phyloP scores from a whole-genome alignment of 2,329 filamentous ascomycete genomes.

The Plenodomus lindquistii region DNA sequence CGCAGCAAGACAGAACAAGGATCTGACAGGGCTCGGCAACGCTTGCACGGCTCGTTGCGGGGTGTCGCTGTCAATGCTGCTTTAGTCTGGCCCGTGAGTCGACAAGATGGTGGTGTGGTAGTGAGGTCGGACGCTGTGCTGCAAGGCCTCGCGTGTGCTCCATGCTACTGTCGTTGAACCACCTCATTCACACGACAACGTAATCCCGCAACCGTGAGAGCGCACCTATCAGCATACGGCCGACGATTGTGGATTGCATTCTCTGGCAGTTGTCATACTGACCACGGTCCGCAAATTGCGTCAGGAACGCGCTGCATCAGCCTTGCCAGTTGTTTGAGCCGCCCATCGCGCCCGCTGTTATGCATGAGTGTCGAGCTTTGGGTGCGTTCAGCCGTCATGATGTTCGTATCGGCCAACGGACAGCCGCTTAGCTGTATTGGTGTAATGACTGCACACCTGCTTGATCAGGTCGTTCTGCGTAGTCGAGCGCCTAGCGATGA shows the following conservation, averaged over 20 bases:
- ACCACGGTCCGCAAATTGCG: constrained; percentile 45
- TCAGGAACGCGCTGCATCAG: constrained; percentile 49
- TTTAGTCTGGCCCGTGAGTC: constrained; percentile 28
- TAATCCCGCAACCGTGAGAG: constrained; percentile 21
- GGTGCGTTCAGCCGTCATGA: constrained; percentile 23
- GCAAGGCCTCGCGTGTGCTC: constrained; percentile 26
- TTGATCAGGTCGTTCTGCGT: constrained; percentile 36
- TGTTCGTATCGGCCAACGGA: constrained; percentile 24
- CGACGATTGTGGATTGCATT: background rate
- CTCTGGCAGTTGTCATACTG: constrained; percentile 40
- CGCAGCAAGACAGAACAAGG: constrained; percentile 34
- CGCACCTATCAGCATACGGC: constrained; percentile 19
- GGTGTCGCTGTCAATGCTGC: constrained; percentile 38
- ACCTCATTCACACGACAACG: constrained; percentile 17
- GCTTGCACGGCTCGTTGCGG: constrained; percentile 45
- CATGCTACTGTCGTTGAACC: constrained; percentile 38
- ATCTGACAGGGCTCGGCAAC: constrained; percentile 47
- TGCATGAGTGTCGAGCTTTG: constrained; percentile 37
- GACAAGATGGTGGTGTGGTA: constrained; percentile 17
- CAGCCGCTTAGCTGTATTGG: constrained; percentile 27
- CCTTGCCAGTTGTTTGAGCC: constrained; percentile 43
- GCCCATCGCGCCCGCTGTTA: constrained; percentile 37
- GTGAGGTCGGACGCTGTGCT: constrained; percentile 27
- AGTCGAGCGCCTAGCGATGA: constrained; percentile 33
- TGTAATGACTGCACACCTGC: constrained; percentile 40